Conservation (phyloP, 352 stramenopile genomes). For the Phytophthora gonapodyides region DNA sequence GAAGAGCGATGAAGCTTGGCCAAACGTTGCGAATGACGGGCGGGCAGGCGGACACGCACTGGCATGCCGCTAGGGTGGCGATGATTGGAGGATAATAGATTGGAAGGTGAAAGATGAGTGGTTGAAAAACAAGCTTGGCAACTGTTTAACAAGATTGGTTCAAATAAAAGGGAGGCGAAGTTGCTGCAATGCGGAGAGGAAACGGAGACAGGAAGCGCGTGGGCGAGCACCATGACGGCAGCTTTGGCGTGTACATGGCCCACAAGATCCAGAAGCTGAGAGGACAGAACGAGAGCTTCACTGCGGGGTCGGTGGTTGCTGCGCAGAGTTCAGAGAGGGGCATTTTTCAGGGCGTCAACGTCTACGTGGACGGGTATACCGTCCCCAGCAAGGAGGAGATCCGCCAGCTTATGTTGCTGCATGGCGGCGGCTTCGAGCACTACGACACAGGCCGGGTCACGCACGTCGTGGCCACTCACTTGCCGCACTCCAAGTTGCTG, state of each 20-base stretch:
- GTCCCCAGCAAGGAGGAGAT: constrained; percentile 86
- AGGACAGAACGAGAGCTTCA: constrained; percentile 62
- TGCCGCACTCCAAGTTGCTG: constrained; percentile 85
- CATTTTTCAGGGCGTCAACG: constrained; percentile 79
- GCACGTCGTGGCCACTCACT: constrained; percentile 86
- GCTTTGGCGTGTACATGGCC: constrained; percentile 90
- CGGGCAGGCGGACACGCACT: constrained; percentile 21
- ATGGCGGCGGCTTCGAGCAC: constrained; percentile 88
- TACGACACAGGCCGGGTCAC: constrained; percentile 88
- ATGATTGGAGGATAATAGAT: constrained; percentile 22
- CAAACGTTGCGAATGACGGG: constrained; percentile 22
- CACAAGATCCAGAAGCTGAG: constrained; percentile 93
- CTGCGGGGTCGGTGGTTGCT: constrained; percentile 1
- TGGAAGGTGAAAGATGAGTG: constrained; percentile 11
- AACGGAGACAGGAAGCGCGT: constrained; percentile 50
- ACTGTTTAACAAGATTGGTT: constrained; percentile 3
- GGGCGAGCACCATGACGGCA: constrained; percentile 88
- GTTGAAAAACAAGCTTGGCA: constrained; percentile 10
- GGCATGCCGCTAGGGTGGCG: constrained; percentile 5
- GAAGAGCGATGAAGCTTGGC: constrained; percentile 10
- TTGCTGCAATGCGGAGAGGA: constrained; percentile 18
- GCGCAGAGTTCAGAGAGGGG: neutral
- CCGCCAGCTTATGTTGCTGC: constrained; percentile 69
- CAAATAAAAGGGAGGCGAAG: constrained; percentile 2
- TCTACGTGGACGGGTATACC: constrained; percentile 91